Base-by-base conservation (phyloP, 768 basidiomycete genomes). In the Sistotremastrum suecicum region DNA sequence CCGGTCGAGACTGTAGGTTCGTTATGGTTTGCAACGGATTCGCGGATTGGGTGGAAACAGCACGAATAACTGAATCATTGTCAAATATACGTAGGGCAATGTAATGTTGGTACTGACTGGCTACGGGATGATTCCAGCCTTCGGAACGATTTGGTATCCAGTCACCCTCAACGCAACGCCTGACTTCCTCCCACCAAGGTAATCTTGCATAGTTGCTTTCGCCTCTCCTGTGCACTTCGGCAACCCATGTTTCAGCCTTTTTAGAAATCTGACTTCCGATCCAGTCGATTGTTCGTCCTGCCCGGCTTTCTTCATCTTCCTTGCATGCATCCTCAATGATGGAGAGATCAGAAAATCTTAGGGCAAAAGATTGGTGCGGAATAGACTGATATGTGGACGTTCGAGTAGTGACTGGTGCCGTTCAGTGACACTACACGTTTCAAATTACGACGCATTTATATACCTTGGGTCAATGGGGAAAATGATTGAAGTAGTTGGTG, bases 141-240 rank as follows among this genome's bases (percentile, higher is more conserved):
- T 90, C 87, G 1, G 63, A 57, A 56, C 69, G 78, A 34, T 74
- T 75, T 7, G 87, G 87, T 7, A 80, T 66, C 59, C 75, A 69
- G 55, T 89, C 84, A 0, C 83, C 84, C 57, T 89, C 81, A 1
- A 72, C 69, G 59, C 87, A 90, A 7, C 76, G 70, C 53, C 71
- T 68, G 36, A 90, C 68, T 57, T 90, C 87, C 51, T 86, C 81
- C 87, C 87, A 90, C 87, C 87, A 90, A 1, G 85, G 86, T 7
- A 83, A 76, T 42, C 73, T 65, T 39, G 64, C 45, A 30, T 53
- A 50, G 48, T 56, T 57, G 20, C 48, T 40, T 39, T 70, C 67
- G 7, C 63, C 64, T 3, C 62, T 48, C 32, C 61, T 66, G 48
- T 83, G 76, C 39, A 78, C 56, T 54, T 83, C 76, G 37, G 78